Conservation (phyloP, 352 stramenopile genomes). For the Phytophthora melonis region DNA sequence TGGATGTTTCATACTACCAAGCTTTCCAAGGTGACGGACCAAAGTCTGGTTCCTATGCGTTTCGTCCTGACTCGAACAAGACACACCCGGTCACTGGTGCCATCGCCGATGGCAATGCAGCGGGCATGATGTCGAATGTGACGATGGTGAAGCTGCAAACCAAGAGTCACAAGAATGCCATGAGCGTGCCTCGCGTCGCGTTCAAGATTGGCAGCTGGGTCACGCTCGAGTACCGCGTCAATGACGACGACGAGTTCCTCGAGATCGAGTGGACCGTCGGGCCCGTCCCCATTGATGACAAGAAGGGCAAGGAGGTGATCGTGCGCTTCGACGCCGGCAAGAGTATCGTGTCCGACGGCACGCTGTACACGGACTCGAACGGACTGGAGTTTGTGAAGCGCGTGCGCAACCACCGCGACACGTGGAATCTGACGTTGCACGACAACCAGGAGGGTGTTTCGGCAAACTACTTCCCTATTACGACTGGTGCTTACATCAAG, state of each 20-base stretch:
- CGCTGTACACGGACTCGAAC: constrained; percentile 96
- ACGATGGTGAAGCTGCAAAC: constrained; percentile 51
- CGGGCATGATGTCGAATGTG: constrained; percentile 28
- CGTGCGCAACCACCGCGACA: constrained; percentile 88
- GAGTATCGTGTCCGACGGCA: constrained; percentile 58
- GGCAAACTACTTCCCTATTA: constrained; percentile 99
- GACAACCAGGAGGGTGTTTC: constrained; percentile 94
- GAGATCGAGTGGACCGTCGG: constrained; percentile 96
- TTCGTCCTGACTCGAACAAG: constrained; percentile 90
- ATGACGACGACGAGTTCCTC: constrained; percentile 86
- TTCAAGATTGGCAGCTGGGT: constrained; percentile 91
- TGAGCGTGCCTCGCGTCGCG: constrained; percentile 59
- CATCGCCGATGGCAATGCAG: not conserved
- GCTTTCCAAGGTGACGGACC: constrained; percentile 64
- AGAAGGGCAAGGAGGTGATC: constrained; percentile 97
- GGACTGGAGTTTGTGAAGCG: constrained; percentile 94
- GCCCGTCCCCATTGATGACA: constrained; percentile 74
- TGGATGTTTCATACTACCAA: constrained; percentile 75
- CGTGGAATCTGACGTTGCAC: constrained; percentile 88
- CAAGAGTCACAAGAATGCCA: constrained; percentile 25
- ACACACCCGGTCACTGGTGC: constrained; percentile 51
- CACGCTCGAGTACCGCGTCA: constrained; percentile 91
- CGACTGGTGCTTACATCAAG: constrained; percentile 94
- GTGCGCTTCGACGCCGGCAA: constrained; percentile 83
- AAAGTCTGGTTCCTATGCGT: constrained; percentile 97